A percentile compares a stretch with the other conserved stretches of the same genome.
These are phyloP conservation scores for Canna indica DNA, from an alignment of 176 grass and related monocot genomes.

Conservation along the genomic window DNA sequence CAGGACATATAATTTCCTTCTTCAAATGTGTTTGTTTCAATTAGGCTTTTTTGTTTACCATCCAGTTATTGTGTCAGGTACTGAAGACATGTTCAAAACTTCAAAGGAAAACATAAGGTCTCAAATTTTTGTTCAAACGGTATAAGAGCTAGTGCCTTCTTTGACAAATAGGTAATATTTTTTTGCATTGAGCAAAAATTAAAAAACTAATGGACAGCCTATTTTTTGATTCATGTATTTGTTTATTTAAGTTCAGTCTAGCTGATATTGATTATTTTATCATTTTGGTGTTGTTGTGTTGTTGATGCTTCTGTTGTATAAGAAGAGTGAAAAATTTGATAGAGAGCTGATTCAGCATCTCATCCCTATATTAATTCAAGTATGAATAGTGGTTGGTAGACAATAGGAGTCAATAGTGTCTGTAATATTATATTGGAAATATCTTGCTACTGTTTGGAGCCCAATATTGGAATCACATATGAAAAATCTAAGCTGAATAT, in stretches of 20 bases:
- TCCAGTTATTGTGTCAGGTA: slow-evolving; percentile 22
- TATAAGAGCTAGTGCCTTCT: slow-evolving; percentile 41
- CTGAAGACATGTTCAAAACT: slow-evolving; percentile 8
- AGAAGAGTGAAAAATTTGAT: neutral
- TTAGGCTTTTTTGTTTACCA: neutral
- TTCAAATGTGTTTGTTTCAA: neutral
- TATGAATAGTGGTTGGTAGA: too few relatives aligned
- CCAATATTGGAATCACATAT: too few relatives aligned
- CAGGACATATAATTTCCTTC: neutral
- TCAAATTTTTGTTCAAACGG: slow-evolving; percentile 41
- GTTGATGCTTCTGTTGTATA: neutral
- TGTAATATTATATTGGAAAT: too few relatives aligned
- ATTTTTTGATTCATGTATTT: too few relatives aligned
- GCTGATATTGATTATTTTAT: neutral
- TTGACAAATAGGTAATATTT: slow-evolving; percentile 36
- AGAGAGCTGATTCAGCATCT: neutral
- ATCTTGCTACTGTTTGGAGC: too few relatives aligned
- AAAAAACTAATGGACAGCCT: neutral
- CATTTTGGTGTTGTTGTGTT: neutral
- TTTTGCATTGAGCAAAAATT: neutral
- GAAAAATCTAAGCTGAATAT: too few relatives aligned
- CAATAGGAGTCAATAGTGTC: too few relatives aligned
- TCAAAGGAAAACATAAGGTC: slow-evolving; percentile 12
- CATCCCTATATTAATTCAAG: too few relatives aligned
- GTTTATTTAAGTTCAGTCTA: too few relatives aligned